Base-by-base conservation (phyloP, 495 filamentous ascomycete species). In the Neurospora sp. region DNA sequence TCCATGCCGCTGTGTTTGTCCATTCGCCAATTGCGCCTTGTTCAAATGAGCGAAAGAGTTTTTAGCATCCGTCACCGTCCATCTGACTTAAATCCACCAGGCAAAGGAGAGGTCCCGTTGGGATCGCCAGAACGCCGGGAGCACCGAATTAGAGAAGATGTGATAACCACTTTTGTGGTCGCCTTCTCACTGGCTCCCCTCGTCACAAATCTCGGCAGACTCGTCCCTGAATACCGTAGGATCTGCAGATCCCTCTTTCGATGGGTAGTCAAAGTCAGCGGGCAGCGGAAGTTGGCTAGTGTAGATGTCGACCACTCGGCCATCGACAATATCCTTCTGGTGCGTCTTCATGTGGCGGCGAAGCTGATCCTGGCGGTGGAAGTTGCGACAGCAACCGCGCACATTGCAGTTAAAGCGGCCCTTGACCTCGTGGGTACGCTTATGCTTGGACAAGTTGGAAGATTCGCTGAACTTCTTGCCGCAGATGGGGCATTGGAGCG, bases 351-450 rank as follows among this genome's bases (percentile, higher is more conserved):
- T 79, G 70, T 87, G 83, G 16, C 82, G 76, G 7, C 83, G 80
- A n/a, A 87, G 81, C 75, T 86, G 87, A 79, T 88, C 88, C 71
- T 85, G 81, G 8, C 88, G 81, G 73, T 86, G 83, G 65, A 89
- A 90, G n/a, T 82, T 78, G 72, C 84, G 86, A 18, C 79, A 78
- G 70, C 88, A 90, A 37, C 83, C 83, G 9, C 78, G 74, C 22
- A 82, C 79, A 0, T 77, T 74, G 69, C 88, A 89, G 8, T 74
- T 79, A 73, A 86, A 85, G 14, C 81, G 78, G n/a, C 83, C 86
- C 70, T 83, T 80, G 75, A 85, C 78, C 41, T 86, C 85, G 72
- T 87, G 82, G 14, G 82, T 87, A 44, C 83, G 85, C 41, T 83
- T 82, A 70, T 86, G 83, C 71, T 88, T 87, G 73, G 85, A 84